Conservation (phyloP, 768 basidiomycete genomes). For the Myochromella boudieri region DNA sequence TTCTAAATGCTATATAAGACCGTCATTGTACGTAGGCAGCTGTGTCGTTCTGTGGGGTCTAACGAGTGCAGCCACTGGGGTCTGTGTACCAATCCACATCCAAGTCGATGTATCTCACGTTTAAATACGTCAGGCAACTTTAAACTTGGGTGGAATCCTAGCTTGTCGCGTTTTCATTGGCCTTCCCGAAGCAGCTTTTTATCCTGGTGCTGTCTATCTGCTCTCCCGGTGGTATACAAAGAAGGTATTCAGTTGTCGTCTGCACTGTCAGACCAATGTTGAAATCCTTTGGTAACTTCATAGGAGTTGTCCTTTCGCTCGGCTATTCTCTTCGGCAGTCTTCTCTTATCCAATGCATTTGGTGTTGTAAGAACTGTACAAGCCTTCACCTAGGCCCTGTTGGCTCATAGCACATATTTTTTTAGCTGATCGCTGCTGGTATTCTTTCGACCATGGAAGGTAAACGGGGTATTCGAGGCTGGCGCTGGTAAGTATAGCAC, state of each 20-base stretch:
- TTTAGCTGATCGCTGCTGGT: constrained; percentile 68
- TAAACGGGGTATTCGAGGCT: constrained; percentile 61
- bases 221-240: constrained; percentile 57
- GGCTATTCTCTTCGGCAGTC: constrained; percentile 57
- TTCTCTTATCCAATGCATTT: constrained; percentile 67
- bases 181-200: constrained; percentile 66
- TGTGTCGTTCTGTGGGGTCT: constrained; percentile 66
- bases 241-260: constrained; percentile 38
- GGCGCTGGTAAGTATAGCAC: constrained; percentile 57
- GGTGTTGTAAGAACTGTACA: constrained; percentile 47
- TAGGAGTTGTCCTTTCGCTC: constrained; percentile 68
- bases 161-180: constrained; percentile 65
- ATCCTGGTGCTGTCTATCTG: constrained; percentile 52
- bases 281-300: background rate
- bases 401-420: background rate
- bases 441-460: constrained; percentile 72
- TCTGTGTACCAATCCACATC: too few relatives aligned
- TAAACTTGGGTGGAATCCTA: constrained; percentile 53
- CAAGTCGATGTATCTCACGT: too few relatives aligned
- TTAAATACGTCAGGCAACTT: constrained; percentile 51
- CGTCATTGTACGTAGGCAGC: constrained; percentile 58
- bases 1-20: constrained; percentile 32
- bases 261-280: background rate
- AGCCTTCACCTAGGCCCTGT: background rate
- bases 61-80: constrained; percentile 63